A percentile compares a stretch with the other conserved stretches of the same genome.
These are phyloP conservation scores for Lablab purpureus DNA, from an alignment of 306 rosid genomes.

Conservation along the genomic window DNA sequence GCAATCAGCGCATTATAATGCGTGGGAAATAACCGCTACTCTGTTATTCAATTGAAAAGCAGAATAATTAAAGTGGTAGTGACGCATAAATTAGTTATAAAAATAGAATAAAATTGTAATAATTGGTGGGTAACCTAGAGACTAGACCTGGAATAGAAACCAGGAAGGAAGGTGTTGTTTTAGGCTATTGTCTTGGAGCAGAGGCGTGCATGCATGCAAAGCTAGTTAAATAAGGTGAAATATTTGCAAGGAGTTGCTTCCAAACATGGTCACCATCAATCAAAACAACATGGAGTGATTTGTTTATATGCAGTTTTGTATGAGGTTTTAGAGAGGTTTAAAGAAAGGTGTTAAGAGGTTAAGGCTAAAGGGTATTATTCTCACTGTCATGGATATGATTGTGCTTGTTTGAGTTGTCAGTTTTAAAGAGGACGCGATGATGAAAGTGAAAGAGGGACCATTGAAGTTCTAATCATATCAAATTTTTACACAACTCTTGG, in stretches of 20 bases:
- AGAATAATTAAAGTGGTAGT: neutral
- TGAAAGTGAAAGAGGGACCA: slow-evolving; percentile 47
- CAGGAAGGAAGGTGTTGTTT: neutral
- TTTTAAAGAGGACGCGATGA: slow-evolving; percentile 39
- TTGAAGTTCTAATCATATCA: neutral
- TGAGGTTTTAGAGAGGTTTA: neutral
- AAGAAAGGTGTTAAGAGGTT: neutral
- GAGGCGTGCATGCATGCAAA: slow-evolving; percentile 23
- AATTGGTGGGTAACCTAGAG: neutral
- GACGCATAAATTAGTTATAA: neutral
- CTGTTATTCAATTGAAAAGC: neutral
- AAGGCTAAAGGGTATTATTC: neutral
- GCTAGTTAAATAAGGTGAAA: neutral
- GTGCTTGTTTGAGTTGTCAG: slow-evolving; percentile 31
- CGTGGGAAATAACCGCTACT: neutral
- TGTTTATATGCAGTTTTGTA: neutral
- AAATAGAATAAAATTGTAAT: neutral
- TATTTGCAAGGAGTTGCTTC: slow-evolving; percentile 29
- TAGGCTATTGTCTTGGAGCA: slow-evolving; percentile 34
- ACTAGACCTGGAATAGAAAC: neutral
- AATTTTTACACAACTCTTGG: too few relatives aligned
- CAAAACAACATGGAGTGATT: slow-evolving; percentile 20
- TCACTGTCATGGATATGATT: slow-evolving; percentile 31
- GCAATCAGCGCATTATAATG: neutral
- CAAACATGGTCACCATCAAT: slow-evolving; percentile 26